These are phyloP conservation scores for Volvox reticuliferus DNA, from an alignment of 139 green algal species.

Conservation along the genomic window DNA sequence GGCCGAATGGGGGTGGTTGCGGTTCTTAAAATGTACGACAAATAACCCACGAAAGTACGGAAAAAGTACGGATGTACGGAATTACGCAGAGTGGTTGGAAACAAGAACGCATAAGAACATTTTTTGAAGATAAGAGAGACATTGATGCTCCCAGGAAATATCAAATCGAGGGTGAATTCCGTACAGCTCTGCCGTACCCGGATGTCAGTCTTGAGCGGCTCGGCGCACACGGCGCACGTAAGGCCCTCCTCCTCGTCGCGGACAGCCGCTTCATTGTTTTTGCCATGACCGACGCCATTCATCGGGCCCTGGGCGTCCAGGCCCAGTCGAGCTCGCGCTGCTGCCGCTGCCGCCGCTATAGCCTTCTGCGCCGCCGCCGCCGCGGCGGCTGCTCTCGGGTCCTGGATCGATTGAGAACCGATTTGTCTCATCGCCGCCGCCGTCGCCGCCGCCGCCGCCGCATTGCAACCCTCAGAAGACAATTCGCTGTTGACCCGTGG, in stretches of 20 bases:
- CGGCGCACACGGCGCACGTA: neutral
- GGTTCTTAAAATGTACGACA: no score
- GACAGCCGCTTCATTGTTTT: neutral
- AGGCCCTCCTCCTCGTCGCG: neutral
- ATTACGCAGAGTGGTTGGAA: no score
- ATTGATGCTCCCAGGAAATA: no score
- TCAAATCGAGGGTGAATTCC: neutral
- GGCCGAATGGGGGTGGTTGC: no score
- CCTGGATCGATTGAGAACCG: no score
- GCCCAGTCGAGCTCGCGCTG: neutral
- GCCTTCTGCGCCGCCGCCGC: neutral
- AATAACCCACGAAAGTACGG: no score
- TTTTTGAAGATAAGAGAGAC: no score
- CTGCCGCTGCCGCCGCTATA: neutral
- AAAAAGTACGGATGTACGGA: no score
- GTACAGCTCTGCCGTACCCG: neutral
- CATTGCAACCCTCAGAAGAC: neutral
- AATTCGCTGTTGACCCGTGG: neutral
- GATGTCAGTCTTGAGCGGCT: constrained; percentile 5
- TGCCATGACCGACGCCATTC: neutral
- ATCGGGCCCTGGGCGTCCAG: neutral
- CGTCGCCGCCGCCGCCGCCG: neutral
- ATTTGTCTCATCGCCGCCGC: neutral
- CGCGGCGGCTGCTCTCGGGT: neutral
- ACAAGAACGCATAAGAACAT: no score